Percentiles rank a stretch among this genome's conserved stretches.
phyloP scores from a whole-genome alignment of 2,329 filamentous ascomycete species.

The Monilinia aucupariae region DNA sequence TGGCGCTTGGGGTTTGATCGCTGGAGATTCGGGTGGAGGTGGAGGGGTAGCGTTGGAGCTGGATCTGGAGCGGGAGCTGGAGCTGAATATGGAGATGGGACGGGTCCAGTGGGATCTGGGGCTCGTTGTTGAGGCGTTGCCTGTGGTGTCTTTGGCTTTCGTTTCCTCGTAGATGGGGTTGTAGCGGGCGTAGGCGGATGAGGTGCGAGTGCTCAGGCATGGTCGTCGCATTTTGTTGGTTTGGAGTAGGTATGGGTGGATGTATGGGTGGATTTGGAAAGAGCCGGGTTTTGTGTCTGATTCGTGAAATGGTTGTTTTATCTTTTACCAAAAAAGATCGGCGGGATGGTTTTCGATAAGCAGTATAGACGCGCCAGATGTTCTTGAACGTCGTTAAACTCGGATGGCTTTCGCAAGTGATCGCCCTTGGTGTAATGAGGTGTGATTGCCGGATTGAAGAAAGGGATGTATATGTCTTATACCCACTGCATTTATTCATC shows the following conservation, averaged over 20 bases:
- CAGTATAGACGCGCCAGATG: neutral
- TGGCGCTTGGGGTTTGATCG: neutral
- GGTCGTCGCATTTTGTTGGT: slow-evolving; percentile 8
- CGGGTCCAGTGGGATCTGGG: no score
- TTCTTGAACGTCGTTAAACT: neutral
- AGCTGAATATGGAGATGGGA: no score
- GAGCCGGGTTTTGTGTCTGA: no score
- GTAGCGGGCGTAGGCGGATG: slow-evolving; percentile 3
- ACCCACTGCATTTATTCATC: neutral
- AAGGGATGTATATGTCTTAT: neutral
- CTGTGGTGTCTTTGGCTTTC: neutral
- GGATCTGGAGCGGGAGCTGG: no score
- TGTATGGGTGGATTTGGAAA: neutral
- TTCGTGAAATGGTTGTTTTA: neutral
- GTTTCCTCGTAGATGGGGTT: slow-evolving; percentile 10
- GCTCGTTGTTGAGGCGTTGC: no score
- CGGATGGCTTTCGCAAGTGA: neutral
- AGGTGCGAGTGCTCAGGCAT: neutral
- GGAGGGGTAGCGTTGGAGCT: no score
- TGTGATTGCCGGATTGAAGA: neutral
- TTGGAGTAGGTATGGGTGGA: neutral
- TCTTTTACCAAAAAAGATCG: neutral
- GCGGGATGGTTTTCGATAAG: neutral
- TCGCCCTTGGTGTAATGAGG: neutral
- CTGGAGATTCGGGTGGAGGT: neutral